Evolutionary conservation across 345 rosid genomes (phyloP).

Genomic region (Salix dunnii): DNA sequence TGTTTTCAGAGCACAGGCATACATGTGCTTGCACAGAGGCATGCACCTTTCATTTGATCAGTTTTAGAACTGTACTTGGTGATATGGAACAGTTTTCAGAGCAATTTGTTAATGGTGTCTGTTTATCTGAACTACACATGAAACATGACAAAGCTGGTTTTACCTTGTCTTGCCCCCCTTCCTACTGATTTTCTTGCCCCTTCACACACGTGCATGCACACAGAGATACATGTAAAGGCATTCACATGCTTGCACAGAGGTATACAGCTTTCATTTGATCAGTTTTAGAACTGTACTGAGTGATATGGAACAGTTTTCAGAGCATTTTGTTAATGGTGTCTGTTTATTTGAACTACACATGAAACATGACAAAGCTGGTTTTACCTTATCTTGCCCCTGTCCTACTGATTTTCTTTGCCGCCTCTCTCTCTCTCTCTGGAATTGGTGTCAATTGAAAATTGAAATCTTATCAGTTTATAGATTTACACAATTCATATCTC

Average conservation of each 20-base stretch:
- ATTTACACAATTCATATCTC: slow-evolving; percentile 4
- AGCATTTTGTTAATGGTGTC: background rate
- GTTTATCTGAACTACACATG: background rate
- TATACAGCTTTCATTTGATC: background rate
- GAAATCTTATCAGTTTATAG: background rate
- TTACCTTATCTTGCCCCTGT: background rate
- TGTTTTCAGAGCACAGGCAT: too few relatives aligned
- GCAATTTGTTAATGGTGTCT: background rate
- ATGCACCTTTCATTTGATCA: background rate
- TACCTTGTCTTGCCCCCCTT: background rate
- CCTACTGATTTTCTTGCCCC: background rate
- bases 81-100: background rate
- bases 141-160: background rate
- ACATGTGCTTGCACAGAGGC: background rate
- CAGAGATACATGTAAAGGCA: too few relatives aligned
- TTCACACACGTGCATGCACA: too few relatives aligned
- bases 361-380: background rate
- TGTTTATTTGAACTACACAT: background rate
- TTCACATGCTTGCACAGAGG: background rate
- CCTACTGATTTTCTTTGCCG: background rate
- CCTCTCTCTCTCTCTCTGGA: background rate
- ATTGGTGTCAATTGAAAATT: background rate
- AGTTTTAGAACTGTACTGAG: background rate
- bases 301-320: background rate
- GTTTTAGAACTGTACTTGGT: background rate